These are phyloP conservation scores for Jamesozyma piceae DNA, from an alignment of 805 yeast species.

Conservation along the genomic window DNA sequence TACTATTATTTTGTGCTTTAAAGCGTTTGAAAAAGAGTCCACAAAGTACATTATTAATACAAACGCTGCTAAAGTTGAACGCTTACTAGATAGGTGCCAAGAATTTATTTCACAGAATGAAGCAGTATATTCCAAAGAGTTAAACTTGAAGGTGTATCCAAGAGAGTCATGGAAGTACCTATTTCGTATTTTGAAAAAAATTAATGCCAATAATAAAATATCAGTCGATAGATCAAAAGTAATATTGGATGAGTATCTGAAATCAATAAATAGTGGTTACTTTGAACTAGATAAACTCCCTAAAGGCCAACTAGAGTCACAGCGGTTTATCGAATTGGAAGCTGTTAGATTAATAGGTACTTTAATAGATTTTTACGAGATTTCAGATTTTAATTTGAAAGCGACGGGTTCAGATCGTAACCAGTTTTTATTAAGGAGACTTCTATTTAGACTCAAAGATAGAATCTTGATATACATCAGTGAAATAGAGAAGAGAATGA, in stretches of 20 bases:
- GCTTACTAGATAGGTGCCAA: constrained; percentile 9
- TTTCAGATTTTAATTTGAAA: constrained; percentile 5
- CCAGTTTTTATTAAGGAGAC: constrained; percentile 18
- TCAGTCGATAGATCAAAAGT: constrained; percentile 2
- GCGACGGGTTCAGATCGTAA: constrained; percentile 7
- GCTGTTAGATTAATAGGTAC: constrained; percentile 16
- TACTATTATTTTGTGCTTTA: constrained; percentile 16
- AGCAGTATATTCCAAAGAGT: constrained; percentile 7
- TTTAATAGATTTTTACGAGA: constrained; percentile 9
- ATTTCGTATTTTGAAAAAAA: constrained; percentile 14
- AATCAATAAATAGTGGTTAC: constrained; percentile 10
- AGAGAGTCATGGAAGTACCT: constrained; percentile 23
- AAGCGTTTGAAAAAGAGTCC: constrained; percentile 21
- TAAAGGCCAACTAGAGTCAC: constrained; percentile 3
- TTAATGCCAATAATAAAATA: constrained; percentile 10
- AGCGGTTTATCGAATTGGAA: constrained; percentile 20
- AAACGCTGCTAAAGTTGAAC: constrained; percentile 7
- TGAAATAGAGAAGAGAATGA: constrained; percentile 9
- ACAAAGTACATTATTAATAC: constrained; percentile 9
- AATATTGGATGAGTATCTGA: constrained; percentile 15
- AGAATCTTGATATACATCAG: constrained; percentile 13
- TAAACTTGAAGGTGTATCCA: constrained; percentile 8
- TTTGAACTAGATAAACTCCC: constrained; percentile 3
- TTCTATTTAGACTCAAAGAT: constrained; percentile 17
- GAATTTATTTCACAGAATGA: constrained; percentile 16